A percentile compares a stretch with the other conserved stretches of the same genome.
Evolutionary conservation across 257 asterid species (phyloP).

Genomic region (Hygrophila difformis): DNA sequence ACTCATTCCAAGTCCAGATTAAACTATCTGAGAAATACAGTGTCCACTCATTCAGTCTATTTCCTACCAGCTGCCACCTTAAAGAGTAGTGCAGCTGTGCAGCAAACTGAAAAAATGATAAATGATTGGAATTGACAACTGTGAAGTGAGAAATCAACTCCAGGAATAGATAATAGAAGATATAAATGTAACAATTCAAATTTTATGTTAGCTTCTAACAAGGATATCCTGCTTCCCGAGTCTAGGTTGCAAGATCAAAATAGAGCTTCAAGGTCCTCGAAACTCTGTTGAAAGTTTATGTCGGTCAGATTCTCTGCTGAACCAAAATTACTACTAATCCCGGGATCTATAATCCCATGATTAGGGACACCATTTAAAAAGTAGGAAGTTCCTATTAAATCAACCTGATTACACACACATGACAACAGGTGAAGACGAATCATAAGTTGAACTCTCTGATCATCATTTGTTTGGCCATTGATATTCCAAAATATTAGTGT

Average conservation of each 20-base stretch:
- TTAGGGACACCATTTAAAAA: too few species aligned
- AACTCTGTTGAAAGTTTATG: not conserved
- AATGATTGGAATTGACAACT: not conserved
- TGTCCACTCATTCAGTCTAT: too few species aligned
- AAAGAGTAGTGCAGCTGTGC: not conserved
- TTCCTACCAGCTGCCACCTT: constrained; percentile 1
- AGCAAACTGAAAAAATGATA: too few species aligned
- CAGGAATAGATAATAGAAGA: not conserved
- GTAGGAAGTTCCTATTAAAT: too few species aligned
- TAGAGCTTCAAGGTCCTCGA: not conserved
- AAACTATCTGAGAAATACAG: too few species aligned
- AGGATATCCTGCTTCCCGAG: not conserved
- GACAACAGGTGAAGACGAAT: too few species aligned
- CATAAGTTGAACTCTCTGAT: too few species aligned
- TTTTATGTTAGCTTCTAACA: not conserved
- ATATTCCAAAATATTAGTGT: too few species aligned
- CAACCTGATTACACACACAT: too few species aligned
- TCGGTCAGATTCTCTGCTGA: not conserved
- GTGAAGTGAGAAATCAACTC: not conserved
- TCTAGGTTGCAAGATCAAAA: not conserved
- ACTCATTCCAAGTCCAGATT: too few species aligned
- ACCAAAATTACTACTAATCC: not conserved
- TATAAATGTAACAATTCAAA: not conserved
- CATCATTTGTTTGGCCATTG: too few species aligned
- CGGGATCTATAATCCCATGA: not conserved